phyloP scores from a whole-genome alignment of 2,329 filamentous ascomycete genomes.

The Gliomastix tumulicola region DNA sequence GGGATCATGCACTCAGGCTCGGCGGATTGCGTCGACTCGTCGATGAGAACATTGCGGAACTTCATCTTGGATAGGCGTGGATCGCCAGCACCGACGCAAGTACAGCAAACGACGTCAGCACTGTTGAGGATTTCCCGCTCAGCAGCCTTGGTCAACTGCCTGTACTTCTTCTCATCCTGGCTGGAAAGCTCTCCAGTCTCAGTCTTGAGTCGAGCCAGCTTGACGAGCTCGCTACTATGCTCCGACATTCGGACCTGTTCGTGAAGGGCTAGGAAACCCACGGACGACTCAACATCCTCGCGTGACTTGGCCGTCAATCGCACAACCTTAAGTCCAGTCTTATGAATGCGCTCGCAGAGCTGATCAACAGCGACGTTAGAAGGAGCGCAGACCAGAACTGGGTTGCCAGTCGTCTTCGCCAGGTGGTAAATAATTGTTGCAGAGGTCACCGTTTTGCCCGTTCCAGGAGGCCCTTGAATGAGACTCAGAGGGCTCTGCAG shows the following conservation, averaged over 20 bases:
- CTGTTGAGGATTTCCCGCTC: slow-evolving; percentile 93
- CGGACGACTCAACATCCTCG: slow-evolving; percentile 97
- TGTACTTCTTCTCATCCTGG: slow-evolving; percentile 97
- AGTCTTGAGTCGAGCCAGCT: slow-evolving; percentile 86
- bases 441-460: slow-evolving; percentile 96
- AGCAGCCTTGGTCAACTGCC: slow-evolving; percentile 86
- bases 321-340: slow-evolving; percentile 91
- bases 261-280: slow-evolving; percentile 90
- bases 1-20: slow-evolving; percentile 99
- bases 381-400: slow-evolving; percentile 92
- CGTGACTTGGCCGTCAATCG: slow-evolving; percentile 98
- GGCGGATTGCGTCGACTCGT: slow-evolving; percentile 96
- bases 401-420: slow-evolving; percentile 88
- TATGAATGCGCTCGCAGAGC: slow-evolving; percentile 92
- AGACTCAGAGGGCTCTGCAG: slow-evolving; percentile 88
- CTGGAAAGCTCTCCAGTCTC: slow-evolving; percentile 88
- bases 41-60: slow-evolving; percentile 95
- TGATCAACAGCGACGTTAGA: slow-evolving; percentile 99
- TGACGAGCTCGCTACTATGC: slow-evolving; percentile 86
- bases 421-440: slow-evolving; percentile 98
- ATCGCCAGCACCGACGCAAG: slow-evolving; percentile 94
- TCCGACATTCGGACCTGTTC: slow-evolving; percentile 98
- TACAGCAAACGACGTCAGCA: slow-evolving; percentile 97
- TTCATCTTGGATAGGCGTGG: slow-evolving; percentile 95
- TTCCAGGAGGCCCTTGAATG: slow-evolving; percentile 94